A percentile compares a stretch with the other conserved stretches of the same genome.
Evolutionary conservation across 2,329 filamentous ascomycete species (phyloP).

Genomic region (Grosmannia serpens): DNA sequence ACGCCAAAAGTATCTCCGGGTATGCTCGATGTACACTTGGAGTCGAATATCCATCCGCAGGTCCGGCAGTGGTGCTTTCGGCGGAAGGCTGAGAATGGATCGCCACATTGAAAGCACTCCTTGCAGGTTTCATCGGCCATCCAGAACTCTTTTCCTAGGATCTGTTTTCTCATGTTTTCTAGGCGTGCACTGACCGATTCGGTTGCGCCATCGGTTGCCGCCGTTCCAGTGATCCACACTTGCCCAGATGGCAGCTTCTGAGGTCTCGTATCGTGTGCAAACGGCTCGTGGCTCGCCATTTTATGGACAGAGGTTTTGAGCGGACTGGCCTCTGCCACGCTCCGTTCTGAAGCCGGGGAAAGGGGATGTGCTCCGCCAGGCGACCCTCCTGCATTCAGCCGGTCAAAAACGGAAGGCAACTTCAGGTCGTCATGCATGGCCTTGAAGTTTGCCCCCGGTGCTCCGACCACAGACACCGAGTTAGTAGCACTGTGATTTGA

Average conservation of each 20-base stretch:
- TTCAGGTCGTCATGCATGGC: conserved; percentile 23
- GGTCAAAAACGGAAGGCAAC: conserved; percentile 41
- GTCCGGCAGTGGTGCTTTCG: conserved; percentile 93
- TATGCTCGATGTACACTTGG: conserved; percentile 88
- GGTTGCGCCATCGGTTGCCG: conserved; percentile 42
- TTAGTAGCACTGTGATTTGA: background rate
- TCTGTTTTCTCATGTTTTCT: conserved; percentile 69
- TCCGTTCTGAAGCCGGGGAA: conserved; percentile 10
- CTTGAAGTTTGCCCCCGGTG: background rate
- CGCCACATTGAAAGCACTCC: conserved; percentile 87
- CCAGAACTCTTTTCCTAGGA: conserved; percentile 94
- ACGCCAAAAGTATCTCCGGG: conserved; percentile 81
- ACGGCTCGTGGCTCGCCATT: conserved; percentile 45
- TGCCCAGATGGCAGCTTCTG: conserved; percentile 33
- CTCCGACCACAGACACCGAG: conserved; percentile 1
- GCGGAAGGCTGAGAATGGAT: conserved; percentile 83
- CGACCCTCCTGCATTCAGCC: conserved; percentile 36
- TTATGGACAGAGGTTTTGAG: conserved; percentile 48
- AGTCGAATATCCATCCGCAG: conserved; percentile 97
- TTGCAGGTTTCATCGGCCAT: conserved; percentile 99
- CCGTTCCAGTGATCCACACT: conserved; percentile 44
- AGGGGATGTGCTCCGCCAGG: conserved; percentile 13
- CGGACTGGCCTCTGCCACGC: conserved; percentile 43
- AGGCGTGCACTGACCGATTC: conserved; percentile 50
- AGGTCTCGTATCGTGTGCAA: conserved; percentile 33